Evolutionary conservation across 2,329 filamentous ascomycete species (phyloP).

Genomic region (Emmonsia crescens): DNA sequence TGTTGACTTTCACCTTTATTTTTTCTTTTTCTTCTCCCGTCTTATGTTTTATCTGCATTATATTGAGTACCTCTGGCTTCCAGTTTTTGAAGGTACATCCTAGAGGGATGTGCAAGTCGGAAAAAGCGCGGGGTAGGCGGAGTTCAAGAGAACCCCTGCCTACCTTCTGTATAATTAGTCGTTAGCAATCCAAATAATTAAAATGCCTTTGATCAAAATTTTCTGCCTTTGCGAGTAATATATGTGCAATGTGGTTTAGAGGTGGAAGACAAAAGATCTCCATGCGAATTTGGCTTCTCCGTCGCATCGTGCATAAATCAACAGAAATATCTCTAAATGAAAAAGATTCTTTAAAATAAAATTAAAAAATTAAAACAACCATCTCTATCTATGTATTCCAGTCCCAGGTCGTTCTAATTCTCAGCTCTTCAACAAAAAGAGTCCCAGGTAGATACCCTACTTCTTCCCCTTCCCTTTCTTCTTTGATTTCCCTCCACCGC

Average conservation of each 20-base stretch:
- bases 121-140: background rate
- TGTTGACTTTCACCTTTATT: background rate
- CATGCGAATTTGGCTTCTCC: background rate
- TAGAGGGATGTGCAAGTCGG: background rate
- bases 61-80: background rate
- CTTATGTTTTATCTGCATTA: background rate
- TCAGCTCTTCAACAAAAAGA: background rate
- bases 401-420: background rate
- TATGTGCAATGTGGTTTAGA: background rate
- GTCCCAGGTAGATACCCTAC: constrained; percentile 26
- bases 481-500: constrained; percentile 60
- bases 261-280: background rate
- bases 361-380: background rate
- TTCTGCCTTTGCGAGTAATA: background rate
- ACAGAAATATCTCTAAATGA: background rate
- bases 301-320: background rate
- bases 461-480: constrained; percentile 66
- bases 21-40: background rate
- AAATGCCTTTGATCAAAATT: background rate
- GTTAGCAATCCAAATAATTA: background rate
- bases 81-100: background rate
- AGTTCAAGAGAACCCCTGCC: background rate
- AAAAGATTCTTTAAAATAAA: too few relatives aligned
- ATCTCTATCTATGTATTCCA: background rate
- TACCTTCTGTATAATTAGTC: background rate